These are phyloP conservation scores for Ophiostoma angusticollis DNA, from an alignment of 2,329 filamentous ascomycete genomes.

Conservation along the genomic window DNA sequence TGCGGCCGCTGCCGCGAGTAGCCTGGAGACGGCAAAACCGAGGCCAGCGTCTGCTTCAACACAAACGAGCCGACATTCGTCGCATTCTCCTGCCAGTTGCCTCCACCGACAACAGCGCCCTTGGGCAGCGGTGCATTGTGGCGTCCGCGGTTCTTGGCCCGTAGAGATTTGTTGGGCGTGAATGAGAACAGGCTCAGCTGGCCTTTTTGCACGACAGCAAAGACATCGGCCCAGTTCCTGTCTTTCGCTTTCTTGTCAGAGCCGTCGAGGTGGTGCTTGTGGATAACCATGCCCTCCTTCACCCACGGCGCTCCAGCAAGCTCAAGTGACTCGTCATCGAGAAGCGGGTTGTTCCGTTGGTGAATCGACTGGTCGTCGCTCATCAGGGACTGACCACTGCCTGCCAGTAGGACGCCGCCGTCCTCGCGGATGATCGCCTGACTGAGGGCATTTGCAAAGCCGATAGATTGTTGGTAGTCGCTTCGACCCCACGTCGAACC, in stretches of 20 bases:
- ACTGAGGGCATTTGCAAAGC: constrained; percentile 90
- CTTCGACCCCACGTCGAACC: constrained; percentile 50
- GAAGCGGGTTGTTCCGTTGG: constrained; percentile 40
- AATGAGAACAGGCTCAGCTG: constrained; percentile 93
- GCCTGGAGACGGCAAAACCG: constrained; percentile 74
- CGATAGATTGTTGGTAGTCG: constrained; percentile 92
- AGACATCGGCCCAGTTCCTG: constrained; percentile 86
- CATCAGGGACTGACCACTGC: constrained; percentile 34
- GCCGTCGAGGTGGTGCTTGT: constrained; percentile 90
- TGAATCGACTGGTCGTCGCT: constrained; percentile 20
- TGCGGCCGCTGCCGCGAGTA: constrained; percentile 84
- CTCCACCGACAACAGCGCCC: constrained; percentile 69
- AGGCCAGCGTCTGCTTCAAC: constrained; percentile 83
- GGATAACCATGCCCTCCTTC: constrained; percentile 89
- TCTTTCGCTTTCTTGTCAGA: constrained; percentile 88
- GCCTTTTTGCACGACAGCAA: constrained; percentile 91
- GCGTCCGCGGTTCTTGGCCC: constrained; percentile 49
- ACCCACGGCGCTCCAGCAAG: constrained; percentile 93
- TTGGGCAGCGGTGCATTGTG: constrained; percentile 35
- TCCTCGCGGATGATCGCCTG: constrained; percentile 95
- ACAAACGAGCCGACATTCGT: constrained; percentile 79
- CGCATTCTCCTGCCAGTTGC: constrained; percentile 97
- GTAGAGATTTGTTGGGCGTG: constrained; percentile 62
- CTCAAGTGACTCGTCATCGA: constrained; percentile 88
- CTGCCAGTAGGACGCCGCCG: constrained; percentile 30